Conservation (phyloP, 2,329 filamentous ascomycete genomes). For the Neurospora sp. region DNA sequence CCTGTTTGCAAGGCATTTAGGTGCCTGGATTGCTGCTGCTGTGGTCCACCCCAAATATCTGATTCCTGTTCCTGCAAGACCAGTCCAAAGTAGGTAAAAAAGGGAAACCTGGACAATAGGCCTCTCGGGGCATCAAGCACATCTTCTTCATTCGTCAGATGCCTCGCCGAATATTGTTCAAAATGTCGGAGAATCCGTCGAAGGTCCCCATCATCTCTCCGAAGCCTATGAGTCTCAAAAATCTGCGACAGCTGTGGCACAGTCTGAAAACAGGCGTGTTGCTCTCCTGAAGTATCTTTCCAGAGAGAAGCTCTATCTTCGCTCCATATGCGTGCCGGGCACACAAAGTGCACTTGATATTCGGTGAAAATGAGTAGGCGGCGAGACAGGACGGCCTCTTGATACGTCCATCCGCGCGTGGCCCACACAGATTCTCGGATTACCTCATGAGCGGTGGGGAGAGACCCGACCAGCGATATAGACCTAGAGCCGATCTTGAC, state of each 20-base stretch:
- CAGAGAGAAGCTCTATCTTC: not conserved
- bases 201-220: not conserved
- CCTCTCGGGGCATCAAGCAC: not conserved
- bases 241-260: not conserved
- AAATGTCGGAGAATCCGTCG: not conserved
- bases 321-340: not conserved
- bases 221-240: not conserved
- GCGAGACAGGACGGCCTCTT: not conserved
- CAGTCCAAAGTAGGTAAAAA: conserved; percentile 1
- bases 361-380: not conserved
- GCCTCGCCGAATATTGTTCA: not conserved
- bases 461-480: no score
- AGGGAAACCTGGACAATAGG: not conserved
- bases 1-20: no score
- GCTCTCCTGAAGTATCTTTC: no score
- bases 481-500: no score
- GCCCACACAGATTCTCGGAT: no score
- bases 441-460: no score
- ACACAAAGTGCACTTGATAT: not conserved
- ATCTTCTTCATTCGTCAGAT: not conserved
- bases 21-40: no score
- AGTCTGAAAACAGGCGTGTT: no score
- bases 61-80: no score
- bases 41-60: no score
- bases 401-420: not conserved